Evolutionary conservation across 2,329 filamentous ascomycete genomes (phyloP), one percentile per base, ranked within the genome.

Genomic region (Ophiosphaerella korrae): DNA sequence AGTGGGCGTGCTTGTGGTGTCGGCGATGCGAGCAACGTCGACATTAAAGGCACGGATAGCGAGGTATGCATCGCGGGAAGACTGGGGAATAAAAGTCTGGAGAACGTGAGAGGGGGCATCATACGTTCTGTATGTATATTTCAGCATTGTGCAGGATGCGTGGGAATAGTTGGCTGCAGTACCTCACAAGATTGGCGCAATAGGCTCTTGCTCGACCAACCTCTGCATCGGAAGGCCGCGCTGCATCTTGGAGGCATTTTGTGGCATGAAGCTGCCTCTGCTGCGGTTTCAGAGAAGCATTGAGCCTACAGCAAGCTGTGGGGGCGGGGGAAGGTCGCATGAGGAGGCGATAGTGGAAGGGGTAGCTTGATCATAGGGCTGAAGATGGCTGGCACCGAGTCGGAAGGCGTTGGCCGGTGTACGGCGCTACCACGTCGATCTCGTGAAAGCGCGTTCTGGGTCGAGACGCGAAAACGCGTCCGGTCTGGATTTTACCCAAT

Each of bases 41-140:
- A 97, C 83, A 71, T 99, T 99, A 74, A 99, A 86, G 43, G 92
- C 89, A 57, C 93, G 89, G 50, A 99, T 85, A 52, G 92, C 91
- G 62, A 96, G 84, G 76, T 97, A 97, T 60, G 90, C 88, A 74
- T 95, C 87, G 66, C 86, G 87, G 11, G 88, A 82, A 26, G 87
- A 81, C 3, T 79, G 79, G 1, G 91, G 92, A 54, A 97, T 84
- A 75, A 97, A 96, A 54, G 90, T 88, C 57, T 90, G 87, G 52
- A 97, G 85, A 32, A 94, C 83, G 71, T 91, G 90, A 13, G 94
- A 92, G 57, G 95, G 90, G 48, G 92, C 88, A 74, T 99, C 94
- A 74, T 91, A 91, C 72, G 88, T 88, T 72, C 92, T 95, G 62
- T 5, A 23, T 11, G 16, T 13, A 7, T 29, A 5, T 36, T 39